Percentiles rank a stretch among this genome's conserved stretches.
Evolutionary conservation across 352 stramenopile species (phyloP).

Genomic region (Pythium aristosporum): DNA sequence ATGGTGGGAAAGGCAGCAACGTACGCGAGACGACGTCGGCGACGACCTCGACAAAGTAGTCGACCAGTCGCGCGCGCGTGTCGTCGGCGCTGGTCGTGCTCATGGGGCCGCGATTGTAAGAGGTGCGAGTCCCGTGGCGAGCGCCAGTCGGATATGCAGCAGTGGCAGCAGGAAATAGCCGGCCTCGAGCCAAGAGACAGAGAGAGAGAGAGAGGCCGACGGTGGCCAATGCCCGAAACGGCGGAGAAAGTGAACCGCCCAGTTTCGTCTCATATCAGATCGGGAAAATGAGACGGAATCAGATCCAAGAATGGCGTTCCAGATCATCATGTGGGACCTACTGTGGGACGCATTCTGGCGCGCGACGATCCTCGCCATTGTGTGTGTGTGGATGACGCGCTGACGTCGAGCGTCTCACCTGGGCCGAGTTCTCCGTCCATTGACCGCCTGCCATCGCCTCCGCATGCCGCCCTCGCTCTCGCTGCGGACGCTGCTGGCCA

Average conservation of each 20-base stretch:
- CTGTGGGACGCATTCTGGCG: not conserved
- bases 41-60: constrained; percentile 78
- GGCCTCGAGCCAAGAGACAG: not conserved
- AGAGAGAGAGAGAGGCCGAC: not conserved
- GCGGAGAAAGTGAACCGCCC: not conserved
- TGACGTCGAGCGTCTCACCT: constrained; percentile 4
- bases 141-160: not conserved
- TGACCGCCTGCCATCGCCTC: not conserved
- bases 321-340: not conserved
- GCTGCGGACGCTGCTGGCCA: constrained; percentile 21
- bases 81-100: not conserved
- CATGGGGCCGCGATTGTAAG: not conserved
- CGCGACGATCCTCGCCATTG: not conserved
- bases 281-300: not conserved
- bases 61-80: constrained; percentile 43
- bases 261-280: constrained; percentile 15
- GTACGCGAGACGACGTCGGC: constrained; percentile 36
- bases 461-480: constrained; percentile 22
- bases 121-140: not conserved
- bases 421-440: not conserved
- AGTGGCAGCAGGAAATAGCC: not conserved
- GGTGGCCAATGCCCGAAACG: not conserved
- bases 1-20: not conserved
- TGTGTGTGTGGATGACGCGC: not conserved
- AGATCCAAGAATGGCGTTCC: not conserved